Conservation (phyloP, 495 filamentous ascomycete species). For the Clohesyomyces aquaticus region DNA sequence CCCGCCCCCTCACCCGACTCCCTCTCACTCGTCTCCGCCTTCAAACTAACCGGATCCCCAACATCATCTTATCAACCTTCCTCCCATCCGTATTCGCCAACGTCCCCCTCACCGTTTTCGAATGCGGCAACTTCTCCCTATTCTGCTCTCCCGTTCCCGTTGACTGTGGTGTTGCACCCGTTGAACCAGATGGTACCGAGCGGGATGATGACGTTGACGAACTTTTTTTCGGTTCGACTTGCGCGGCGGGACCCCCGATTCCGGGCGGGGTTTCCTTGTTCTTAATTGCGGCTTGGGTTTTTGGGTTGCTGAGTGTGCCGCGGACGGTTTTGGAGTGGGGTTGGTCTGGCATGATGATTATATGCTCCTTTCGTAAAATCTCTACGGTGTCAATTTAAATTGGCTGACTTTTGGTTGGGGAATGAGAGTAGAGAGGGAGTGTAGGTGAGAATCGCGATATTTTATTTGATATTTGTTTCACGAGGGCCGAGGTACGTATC, state of each 20-base stretch:
- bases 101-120: slow-evolving; percentile 24
- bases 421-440: too few species aligned
- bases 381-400: too few species aligned
- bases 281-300: slow-evolving; percentile 8
- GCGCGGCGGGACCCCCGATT: slow-evolving; percentile 13
- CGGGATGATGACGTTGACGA: background rate
- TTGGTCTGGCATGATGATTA: too few species aligned
- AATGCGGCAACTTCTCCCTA: background rate
- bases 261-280: background rate
- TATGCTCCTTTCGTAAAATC: too few species aligned
- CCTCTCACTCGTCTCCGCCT: slow-evolving; percentile 25
- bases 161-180: background rate
- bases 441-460: too few species aligned
- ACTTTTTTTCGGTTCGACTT: background rate
- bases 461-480: too few species aligned
- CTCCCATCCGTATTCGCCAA: slow-evolving; percentile 1
- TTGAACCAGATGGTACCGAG: background rate
- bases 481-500: too few species aligned
- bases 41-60: slow-evolving; percentile 32
- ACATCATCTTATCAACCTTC: slow-evolving; percentile 28
- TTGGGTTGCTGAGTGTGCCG: slow-evolving; percentile 30
- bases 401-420: too few species aligned
- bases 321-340: slow-evolving; percentile 38
- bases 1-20: background rate
- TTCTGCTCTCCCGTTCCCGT: background rate